Evolutionary conservation across 2,329 filamentous ascomycete species (phyloP).

Genomic region (Purpureocillium lavendulum): DNA sequence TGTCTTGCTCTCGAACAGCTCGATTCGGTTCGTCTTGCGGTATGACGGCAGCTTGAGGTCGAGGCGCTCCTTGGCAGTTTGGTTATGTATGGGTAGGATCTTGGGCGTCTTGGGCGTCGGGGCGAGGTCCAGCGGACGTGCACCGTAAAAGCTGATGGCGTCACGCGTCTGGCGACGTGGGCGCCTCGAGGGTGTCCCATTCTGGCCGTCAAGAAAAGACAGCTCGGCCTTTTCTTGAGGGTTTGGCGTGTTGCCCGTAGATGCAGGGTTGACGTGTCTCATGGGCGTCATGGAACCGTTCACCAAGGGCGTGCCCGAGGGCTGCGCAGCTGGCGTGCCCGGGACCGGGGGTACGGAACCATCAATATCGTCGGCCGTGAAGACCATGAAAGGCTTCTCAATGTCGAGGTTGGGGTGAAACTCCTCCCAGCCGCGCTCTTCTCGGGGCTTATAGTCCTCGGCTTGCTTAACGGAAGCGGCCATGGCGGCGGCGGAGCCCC

Average conservation of each 20-base stretch:
- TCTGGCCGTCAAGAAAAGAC: conserved; percentile 20
- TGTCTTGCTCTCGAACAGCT: conserved; percentile 74
- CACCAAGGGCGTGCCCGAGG: conserved; percentile 15
- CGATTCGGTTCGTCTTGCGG: conserved; percentile 69
- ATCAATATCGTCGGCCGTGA: conserved; percentile 78
- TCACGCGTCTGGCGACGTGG: conserved; percentile 40
- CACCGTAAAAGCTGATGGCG: conserved; percentile 43
- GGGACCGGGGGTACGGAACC: conserved; percentile 41
- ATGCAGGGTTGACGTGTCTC: conserved; percentile 33
- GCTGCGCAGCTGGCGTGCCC: conserved; percentile 22
- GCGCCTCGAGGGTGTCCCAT: conserved; percentile 24
- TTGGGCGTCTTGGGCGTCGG: conserved; percentile 48
- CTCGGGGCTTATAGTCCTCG: conserved; percentile 93
- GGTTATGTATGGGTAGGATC: conserved; percentile 67
- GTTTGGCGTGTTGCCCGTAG: conserved; percentile 34
- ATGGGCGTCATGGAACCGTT: conserved; percentile 38
- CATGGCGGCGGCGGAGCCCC: conserved; percentile 80
- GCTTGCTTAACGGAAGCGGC: conserved; percentile 82
- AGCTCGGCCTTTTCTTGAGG: conserved; percentile 21
- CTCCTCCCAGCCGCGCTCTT: conserved; percentile 95
- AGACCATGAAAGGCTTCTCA: conserved; percentile 68
- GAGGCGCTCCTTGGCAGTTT: conserved; percentile 71
- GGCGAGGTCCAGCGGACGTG: conserved; percentile 33
- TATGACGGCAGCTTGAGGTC: conserved; percentile 71
- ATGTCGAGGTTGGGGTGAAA: conserved; percentile 95